phyloP scores from a whole-genome alignment of 306 rosid genomes.

The Prinsepia uniflora region DNA sequence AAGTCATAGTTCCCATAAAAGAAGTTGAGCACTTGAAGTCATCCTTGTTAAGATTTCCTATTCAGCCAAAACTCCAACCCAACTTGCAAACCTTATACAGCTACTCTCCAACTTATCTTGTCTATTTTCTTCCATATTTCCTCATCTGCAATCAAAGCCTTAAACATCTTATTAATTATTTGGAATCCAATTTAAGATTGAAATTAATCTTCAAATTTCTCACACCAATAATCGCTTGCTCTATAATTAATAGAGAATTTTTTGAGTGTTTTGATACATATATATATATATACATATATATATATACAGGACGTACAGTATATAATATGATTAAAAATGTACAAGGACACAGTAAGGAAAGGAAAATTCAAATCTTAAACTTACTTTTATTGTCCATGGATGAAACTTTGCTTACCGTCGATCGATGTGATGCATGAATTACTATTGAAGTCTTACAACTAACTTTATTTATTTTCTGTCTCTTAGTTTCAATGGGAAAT shows the following conservation, averaged over 20 bases:
- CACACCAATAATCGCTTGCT: too few species aligned
- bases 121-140: conserved; percentile 1
- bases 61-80: neutral
- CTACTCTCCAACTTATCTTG: neutral
- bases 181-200: conserved; percentile 9
- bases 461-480: neutral
- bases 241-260: too few species aligned
- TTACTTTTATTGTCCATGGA: neutral
- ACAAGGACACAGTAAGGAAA: neutral
- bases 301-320: too few species aligned
- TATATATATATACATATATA: too few species aligned
- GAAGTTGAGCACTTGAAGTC: neutral
- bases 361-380: neutral
- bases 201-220: too few species aligned
- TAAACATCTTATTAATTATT: neutral
- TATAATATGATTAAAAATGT: too few species aligned
- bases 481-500: neutral
- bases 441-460: neutral
- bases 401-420: neutral
- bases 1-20: neutral
- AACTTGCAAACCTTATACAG: conserved; percentile 3
- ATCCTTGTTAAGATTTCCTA: neutral
- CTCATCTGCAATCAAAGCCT: neutral
- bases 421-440: conserved; percentile 3
- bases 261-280: too few species aligned